Evolutionary conservation across 2,329 filamentous ascomycete species (phyloP).

Genomic region (Alternaria incomplexa): DNA sequence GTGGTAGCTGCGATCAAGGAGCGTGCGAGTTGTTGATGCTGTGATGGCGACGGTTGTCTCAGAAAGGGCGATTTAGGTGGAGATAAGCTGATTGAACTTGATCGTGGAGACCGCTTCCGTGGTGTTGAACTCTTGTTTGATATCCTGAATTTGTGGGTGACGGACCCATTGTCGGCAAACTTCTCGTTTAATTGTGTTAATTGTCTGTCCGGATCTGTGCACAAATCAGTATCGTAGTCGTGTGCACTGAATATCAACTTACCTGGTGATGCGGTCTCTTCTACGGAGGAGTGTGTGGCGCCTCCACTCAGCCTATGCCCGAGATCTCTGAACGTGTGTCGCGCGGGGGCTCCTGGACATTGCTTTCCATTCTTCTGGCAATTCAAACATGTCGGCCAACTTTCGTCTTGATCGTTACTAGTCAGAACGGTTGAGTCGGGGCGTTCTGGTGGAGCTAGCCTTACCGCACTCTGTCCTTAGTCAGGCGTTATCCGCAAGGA

Average conservation of each 20-base stretch:
- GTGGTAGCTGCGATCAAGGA: slow-evolving; percentile 32
- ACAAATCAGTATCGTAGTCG: not conserved
- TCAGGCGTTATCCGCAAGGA: slow-evolving; percentile 10
- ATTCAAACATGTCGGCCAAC: slow-evolving; percentile 43
- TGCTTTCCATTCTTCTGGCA: slow-evolving; percentile 43
- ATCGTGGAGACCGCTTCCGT: slow-evolving; percentile 13
- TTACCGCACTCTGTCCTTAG: slow-evolving; percentile 26
- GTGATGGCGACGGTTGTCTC: slow-evolving; percentile 33
- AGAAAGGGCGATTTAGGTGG: slow-evolving; percentile 23
- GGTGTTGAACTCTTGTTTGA: slow-evolving; percentile 11
- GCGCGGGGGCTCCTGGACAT: slow-evolving; percentile 43
- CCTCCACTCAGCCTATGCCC: slow-evolving; percentile 25
- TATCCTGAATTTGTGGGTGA: slow-evolving; percentile 37
- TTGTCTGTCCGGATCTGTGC: slow-evolving; percentile 18
- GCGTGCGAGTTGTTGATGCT: slow-evolving; percentile 35
- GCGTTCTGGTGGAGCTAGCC: slow-evolving; percentile 3
- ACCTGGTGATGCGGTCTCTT: slow-evolving; percentile 6
- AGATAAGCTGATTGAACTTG: slow-evolving; percentile 17
- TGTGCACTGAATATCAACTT: not conserved
- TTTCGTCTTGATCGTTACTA: slow-evolving; percentile 38
- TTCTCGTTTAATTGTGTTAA: slow-evolving; percentile 35
- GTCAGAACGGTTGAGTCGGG: slow-evolving; percentile 6
- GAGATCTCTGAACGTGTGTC: slow-evolving; percentile 42
- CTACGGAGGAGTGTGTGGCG: not conserved
- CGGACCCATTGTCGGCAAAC: slow-evolving; percentile 34